Percentiles rank a stretch among this genome's conserved stretches.
phyloP scores from a whole-genome alignment of 1,284 basidiomycete species.

The Puccinia horiana region DNA sequence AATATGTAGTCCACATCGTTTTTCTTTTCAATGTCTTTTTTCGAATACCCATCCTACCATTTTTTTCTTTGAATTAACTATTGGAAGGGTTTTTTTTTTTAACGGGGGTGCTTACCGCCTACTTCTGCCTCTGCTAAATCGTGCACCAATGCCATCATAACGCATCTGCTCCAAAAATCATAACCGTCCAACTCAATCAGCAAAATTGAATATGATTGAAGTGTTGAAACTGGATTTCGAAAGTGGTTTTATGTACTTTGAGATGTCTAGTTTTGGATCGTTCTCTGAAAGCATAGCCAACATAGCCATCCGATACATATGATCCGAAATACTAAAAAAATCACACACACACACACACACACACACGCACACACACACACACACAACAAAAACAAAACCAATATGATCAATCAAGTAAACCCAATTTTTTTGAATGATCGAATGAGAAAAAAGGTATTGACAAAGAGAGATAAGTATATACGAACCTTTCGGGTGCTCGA shows the following conservation, averaged over 20 bases:
- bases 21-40: too few species aligned
- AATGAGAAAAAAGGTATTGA: neutral
- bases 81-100: too few species aligned
- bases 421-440: too few species aligned
- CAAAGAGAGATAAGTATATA: neutral
- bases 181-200: too few species aligned
- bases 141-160: constrained; percentile 38
- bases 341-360: too few species aligned
- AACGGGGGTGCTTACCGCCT: constrained; percentile 28
- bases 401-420: too few species aligned
- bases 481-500: constrained; percentile 28
- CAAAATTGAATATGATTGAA: too few species aligned
- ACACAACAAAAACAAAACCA: too few species aligned
- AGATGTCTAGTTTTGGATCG: constrained; percentile 23
- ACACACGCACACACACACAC: too few species aligned
- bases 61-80: too few species aligned
- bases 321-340: constrained; percentile 39
- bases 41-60: too few species aligned
- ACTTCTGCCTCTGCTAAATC: constrained; percentile 42
- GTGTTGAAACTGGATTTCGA: too few species aligned
- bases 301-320: constrained; percentile 48
- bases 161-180: constrained; percentile 32
- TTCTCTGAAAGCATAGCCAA: constrained; percentile 39
- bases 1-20: neutral
- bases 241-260: constrained; percentile 12